phyloP scores from a whole-genome alignment of 139 green algal species.

The Chlorella ohadii region DNA sequence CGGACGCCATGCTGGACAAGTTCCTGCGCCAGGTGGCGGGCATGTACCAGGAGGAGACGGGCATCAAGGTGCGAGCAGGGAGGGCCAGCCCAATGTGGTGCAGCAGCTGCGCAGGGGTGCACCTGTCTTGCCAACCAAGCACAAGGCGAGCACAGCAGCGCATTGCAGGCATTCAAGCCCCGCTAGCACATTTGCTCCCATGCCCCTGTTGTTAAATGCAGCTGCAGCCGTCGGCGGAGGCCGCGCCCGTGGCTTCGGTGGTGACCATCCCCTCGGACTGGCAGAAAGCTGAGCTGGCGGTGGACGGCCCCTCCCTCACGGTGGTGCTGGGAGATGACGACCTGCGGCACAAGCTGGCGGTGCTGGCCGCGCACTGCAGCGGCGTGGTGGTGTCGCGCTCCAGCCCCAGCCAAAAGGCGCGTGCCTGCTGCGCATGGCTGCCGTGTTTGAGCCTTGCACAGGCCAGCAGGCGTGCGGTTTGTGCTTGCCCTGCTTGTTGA shows the following conservation, averaged over 20 bases:
- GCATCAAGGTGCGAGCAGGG: not conserved
- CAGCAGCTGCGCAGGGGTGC: not conserved
- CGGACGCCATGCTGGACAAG: conserved; percentile 15
- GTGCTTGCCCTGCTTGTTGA: too few species aligned
- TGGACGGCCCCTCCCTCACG: conserved; percentile 86
- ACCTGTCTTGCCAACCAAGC: too few species aligned
- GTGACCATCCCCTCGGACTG: conserved; percentile 28
- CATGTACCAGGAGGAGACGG: conserved; percentile 11
- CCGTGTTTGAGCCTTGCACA: too few species aligned
- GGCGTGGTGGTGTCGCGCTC: conserved; percentile 74
- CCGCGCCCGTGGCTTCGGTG: not conserved
- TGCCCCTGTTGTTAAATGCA: not conserved
- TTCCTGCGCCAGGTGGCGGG: conserved; percentile 4
- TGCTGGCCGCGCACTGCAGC: conserved; percentile 62
- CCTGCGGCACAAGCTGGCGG: conserved; percentile 51
- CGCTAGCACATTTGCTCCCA: not conserved
- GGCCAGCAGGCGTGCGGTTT: too few species aligned
- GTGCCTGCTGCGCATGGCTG: too few species aligned
- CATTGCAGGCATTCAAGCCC: too few species aligned
- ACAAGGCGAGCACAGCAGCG: not conserved
- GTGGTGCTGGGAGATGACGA: conserved; percentile 64
- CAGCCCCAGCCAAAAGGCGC: conserved; percentile 72
- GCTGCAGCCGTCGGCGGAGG: not conserved
- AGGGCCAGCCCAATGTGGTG: not conserved
- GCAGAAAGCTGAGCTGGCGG: conserved; percentile 70